Evolutionary conservation across 768 basidiomycete genomes (phyloP).

Genomic region (Pluteus cervinus): DNA sequence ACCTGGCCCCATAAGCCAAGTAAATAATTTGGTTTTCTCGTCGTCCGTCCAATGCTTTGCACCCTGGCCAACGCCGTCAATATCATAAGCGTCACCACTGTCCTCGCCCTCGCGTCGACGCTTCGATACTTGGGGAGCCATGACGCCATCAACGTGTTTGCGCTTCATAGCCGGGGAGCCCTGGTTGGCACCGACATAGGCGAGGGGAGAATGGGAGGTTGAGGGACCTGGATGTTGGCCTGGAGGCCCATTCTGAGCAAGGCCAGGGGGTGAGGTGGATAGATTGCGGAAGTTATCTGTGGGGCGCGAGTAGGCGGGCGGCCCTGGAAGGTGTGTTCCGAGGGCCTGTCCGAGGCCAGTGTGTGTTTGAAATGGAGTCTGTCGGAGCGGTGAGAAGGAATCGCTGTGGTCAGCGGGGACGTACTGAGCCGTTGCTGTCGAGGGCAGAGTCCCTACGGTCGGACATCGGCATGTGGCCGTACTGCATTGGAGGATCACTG

Average conservation of each 20-base stretch:
- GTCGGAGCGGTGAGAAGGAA: constrained; percentile 19
- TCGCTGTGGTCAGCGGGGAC: constrained; percentile 23
- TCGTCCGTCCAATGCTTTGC: constrained; percentile 86
- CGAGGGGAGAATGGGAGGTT: constrained; percentile 32
- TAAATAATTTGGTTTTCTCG: constrained; percentile 72
- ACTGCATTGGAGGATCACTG: constrained; percentile 58
- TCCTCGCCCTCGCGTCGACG: constrained; percentile 42
- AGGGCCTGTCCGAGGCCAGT: constrained; percentile 61
- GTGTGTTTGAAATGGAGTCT: constrained; percentile 49
- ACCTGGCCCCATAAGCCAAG: constrained; percentile 67
- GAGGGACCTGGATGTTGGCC: constrained; percentile 27
- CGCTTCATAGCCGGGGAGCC: constrained; percentile 41
- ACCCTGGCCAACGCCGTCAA: constrained; percentile 47
- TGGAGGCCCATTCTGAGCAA: constrained; percentile 22
- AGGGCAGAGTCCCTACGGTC: constrained; percentile 51
- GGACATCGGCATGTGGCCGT: constrained; percentile 47
- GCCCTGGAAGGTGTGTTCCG: constrained; percentile 41
- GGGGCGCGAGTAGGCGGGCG: constrained; percentile 14
- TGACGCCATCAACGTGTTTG: constrained; percentile 39
- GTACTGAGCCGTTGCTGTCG: constrained; percentile 56
- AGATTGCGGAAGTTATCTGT: constrained; percentile 29
- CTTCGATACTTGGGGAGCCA: constrained; percentile 33
- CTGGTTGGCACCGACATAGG: constrained; percentile 24
- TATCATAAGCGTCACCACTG: constrained; percentile 33
- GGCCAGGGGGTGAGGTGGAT: constrained; percentile 31